phyloP scores from a whole-genome alignment of 768 basidiomycete genomes.

The Ephemerocybe angulata region DNA sequence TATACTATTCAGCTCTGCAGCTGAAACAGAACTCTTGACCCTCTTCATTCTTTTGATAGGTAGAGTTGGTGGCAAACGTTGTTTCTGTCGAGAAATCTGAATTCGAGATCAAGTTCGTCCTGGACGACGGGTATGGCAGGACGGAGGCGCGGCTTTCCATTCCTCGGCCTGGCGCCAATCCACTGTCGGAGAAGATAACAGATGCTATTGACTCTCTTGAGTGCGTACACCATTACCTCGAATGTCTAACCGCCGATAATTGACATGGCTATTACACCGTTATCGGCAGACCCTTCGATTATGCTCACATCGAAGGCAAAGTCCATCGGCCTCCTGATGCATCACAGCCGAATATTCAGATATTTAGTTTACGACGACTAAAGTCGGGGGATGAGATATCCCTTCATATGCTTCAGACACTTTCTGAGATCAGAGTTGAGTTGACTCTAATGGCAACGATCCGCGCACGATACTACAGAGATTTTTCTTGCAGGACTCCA shows the following conservation, averaged over 20 bases:
- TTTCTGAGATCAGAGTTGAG: not conserved
- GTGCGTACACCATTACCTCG: not conserved
- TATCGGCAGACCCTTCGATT: slow-evolving; percentile 1
- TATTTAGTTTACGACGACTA: not conserved
- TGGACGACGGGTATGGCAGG: not conserved
- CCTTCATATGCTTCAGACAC: slow-evolving; percentile 1
- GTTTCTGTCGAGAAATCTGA: not conserved
- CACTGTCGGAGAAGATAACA: not conserved
- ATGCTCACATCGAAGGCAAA: slow-evolving; percentile 1
- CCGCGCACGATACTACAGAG: not conserved
- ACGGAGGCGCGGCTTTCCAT: not conserved
- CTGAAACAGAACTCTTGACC: not conserved
- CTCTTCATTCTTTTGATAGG: not conserved
- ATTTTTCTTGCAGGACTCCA: not conserved
- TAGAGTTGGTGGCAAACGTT: slow-evolving; percentile 11
- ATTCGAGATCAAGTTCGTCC: not conserved
- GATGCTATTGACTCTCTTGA: not conserved
- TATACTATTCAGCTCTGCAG: not conserved
- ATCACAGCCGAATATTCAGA: not conserved
- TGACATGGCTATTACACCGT: not conserved
- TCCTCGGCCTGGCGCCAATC: not conserved
- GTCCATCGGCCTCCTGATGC: not conserved
- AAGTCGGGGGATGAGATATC: not conserved
- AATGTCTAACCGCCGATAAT: not conserved
- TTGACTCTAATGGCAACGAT: not conserved